Base-by-base conservation (phyloP, 202 grass and related monocot genomes). In the Eragrostis tef region DNA sequence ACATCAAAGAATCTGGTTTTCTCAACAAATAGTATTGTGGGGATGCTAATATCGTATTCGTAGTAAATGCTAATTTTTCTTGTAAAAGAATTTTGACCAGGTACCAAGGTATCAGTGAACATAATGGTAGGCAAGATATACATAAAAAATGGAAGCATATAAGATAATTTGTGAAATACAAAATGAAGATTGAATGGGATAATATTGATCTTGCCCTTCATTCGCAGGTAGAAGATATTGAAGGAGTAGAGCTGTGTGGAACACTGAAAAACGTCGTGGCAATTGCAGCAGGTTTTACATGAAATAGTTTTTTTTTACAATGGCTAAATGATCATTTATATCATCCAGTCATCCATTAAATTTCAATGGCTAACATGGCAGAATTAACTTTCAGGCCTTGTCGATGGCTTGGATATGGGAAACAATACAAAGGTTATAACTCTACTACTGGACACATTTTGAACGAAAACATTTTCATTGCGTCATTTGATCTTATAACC, bases 361-460 rank as follows among this genome's bases (percentile, higher is more conserved):
- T 73, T 82, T 56, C 31, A 67, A 56, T 53, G 45, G 31, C 46
- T 82, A 69, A 73, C 24, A 6, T 79, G 17, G 72, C 20, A 4
- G 48, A 29, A 47, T 65, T 67, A 49, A 83, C 44, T 87, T 92
- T 42, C 79, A 94, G 95, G 95, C 46, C 82, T 98, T 90, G 88
- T 98, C 62, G 95, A 98, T 83, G 95, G 95, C 60, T 88, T 98
- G 88, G 90, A 91, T 70, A 98, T 98, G 92, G 95, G 94, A 88
- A 94, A 94, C 65, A 98, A 98, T 84, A 98, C 94, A 54, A 98
- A 98, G 92, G 94, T 94, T 84, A 29, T 5, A 8, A 15, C 44
- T 70, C 7, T 62, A 9, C 36, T 2, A 21, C 22, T 48, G 21
- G 27, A 56, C 26, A 46, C 17, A 74, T 79, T 58, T 66, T 4